Evolutionary conservation across 305 asterid genomes (phyloP).

Genomic region (Fraxinus angustifolia): DNA sequence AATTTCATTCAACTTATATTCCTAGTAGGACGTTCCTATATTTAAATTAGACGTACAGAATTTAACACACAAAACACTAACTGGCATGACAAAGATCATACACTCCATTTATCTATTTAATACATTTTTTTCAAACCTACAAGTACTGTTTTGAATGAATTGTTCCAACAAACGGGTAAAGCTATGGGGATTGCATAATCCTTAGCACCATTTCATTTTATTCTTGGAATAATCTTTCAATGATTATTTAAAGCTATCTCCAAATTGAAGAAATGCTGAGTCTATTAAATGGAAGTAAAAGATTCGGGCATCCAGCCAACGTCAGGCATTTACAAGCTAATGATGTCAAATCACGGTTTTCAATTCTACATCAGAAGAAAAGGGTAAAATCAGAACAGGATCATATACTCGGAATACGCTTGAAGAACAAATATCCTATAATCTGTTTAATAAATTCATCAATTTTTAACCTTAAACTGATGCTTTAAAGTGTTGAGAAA

Average conservation of each 20-base stretch:
- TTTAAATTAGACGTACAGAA: neutral
- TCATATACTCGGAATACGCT: neutral
- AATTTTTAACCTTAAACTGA: neutral
- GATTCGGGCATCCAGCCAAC: neutral
- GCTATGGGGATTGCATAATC: neutral
- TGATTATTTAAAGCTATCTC: neutral
- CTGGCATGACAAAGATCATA: neutral
- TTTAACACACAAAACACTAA: neutral
- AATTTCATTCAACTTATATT: neutral
- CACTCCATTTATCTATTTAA: neutral
- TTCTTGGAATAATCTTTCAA: neutral
- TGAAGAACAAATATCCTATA: neutral
- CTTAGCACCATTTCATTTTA: neutral
- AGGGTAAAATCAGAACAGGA: neutral
- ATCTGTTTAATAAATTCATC: neutral
- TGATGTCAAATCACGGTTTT: neutral
- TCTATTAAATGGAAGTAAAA: neutral
- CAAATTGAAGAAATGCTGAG: neutral
- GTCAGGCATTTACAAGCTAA: neutral
- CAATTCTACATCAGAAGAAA: neutral
- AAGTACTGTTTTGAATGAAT: neutral
- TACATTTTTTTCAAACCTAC: neutral
- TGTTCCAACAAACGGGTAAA: neutral
- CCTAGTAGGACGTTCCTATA: neutral
- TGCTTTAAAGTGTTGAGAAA: neutral